Evolutionary conservation across 2,329 filamentous ascomycete species (phyloP).

Genomic region (Trichoderma sp.): DNA sequence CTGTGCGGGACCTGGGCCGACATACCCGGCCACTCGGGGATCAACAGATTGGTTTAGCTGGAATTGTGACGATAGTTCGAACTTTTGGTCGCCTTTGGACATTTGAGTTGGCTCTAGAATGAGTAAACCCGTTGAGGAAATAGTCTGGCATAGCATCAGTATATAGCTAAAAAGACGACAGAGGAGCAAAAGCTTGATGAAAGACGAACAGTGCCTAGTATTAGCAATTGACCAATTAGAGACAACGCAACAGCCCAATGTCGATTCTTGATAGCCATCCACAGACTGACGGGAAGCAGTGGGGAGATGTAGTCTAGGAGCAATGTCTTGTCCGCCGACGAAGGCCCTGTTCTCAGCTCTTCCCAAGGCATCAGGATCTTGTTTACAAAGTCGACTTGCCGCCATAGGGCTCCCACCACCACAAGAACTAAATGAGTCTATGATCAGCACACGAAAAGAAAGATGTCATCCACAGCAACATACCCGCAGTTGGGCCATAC

Average conservation of each 20-base stretch:
- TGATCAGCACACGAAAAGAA: background rate
- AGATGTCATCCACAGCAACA: background rate
- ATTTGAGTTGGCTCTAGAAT: constrained; percentile 9
- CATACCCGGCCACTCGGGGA: background rate
- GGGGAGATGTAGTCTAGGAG: constrained; percentile 16
- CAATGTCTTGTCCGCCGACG: constrained; percentile 10
- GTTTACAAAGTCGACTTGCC: constrained; percentile 7
- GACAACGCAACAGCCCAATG: constrained; percentile 4
- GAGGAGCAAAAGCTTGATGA: background rate
- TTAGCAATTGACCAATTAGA: background rate
- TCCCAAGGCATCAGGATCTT: constrained; percentile 9
- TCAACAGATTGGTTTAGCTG: background rate
- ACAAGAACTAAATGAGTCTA: background rate
- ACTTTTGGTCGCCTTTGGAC: background rate
- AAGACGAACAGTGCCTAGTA: constrained; percentile 7
- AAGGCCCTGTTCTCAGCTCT: background rate
- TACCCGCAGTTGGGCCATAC: constrained; percentile 14
- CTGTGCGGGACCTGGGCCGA: constrained; percentile 4
- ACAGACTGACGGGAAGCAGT: constrained; percentile 1
- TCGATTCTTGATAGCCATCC: constrained; percentile 9
- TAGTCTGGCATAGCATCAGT: background rate
- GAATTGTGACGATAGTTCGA: background rate
- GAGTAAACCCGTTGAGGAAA: constrained; percentile 4
- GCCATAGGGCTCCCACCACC: constrained; percentile 7
- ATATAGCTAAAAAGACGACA: background rate